Evolutionary conservation across 2,329 filamentous ascomycete genomes (phyloP).

Genomic region (Calonectria montana): DNA sequence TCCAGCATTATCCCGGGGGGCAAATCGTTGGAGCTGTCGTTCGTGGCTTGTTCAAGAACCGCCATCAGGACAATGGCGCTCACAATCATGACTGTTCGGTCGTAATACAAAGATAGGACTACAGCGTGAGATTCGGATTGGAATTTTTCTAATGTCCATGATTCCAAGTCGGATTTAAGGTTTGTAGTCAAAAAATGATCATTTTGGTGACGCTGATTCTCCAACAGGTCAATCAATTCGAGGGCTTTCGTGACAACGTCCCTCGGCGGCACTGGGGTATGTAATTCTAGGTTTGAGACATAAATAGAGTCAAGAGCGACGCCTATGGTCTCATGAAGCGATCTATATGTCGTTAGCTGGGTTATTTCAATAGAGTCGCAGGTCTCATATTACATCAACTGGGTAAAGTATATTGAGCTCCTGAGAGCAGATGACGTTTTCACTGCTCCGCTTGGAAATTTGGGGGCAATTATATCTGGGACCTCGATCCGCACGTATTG

Average conservation of each 20-base stretch:
- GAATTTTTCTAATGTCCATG: constrained; percentile 13
- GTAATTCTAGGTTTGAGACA: constrained; percentile 12
- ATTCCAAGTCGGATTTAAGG: neutral
- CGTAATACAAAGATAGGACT: constrained; percentile 15
- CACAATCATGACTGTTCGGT: constrained; percentile 16
- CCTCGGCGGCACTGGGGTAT: constrained; percentile 1
- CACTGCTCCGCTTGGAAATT: neutral
- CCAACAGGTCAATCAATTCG: constrained; percentile 7
- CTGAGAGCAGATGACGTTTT: constrained; percentile 9
- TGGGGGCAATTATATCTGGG: constrained; percentile 10
- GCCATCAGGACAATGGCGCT: constrained; percentile 27
- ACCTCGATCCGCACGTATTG: constrained; percentile 20
- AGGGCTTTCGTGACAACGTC: constrained; percentile 9
- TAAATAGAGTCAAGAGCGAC: constrained; percentile 16
- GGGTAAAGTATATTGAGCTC: constrained; percentile 16
- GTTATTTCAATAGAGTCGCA: too few relatives aligned
- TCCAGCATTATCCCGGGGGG: constrained; percentile 27
- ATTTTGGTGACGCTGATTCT: constrained; percentile 14
- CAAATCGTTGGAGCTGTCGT: neutral
- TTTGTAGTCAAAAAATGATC: constrained; percentile 1
- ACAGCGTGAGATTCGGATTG: constrained; percentile 14
- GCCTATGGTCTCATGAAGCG: constrained; percentile 14
- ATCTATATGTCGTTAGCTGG: neutral
- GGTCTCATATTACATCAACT: constrained; percentile 11
- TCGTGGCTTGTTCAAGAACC: constrained; percentile 29